Base-by-base conservation (phyloP, 139 green algal species). In the Coccomyxa sp. region DNA sequence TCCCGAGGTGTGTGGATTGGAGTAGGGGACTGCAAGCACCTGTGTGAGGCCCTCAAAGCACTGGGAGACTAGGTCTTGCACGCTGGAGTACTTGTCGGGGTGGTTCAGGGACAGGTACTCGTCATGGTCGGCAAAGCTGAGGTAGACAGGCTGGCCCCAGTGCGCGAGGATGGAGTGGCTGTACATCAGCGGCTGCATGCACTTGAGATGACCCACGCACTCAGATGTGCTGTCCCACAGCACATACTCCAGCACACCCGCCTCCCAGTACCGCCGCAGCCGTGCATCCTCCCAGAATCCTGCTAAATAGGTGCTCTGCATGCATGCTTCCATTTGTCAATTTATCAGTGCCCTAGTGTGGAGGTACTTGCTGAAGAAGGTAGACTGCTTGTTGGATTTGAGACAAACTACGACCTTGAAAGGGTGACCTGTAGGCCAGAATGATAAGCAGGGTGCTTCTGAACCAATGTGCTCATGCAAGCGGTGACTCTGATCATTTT, bases 141-240 rank as follows among this genome's bases (percentile, higher is more conserved):
- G 71, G 27, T 77, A 77, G 23, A 77, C 71, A 32, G 14, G 28
- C 27, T 31, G 27, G n/a, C 71, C 71, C 71, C 71, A 77, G 23
- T 18, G 31, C 12, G 71, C 71, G 23, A 77, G 71, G 27, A 77
- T 38, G 27, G 71, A 25, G 9, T 77, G 71, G 27, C 71, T 77
- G 71, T 77, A 77, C 71, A 77, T 77, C 71, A 77, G 27, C 71
- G 71, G 71, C 71, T 77, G 71, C 27, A 77, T 51, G 71, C 71
- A 77, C 71, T 77, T 77, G 14, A 77, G 27, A n/a, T 77, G 71
- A n/a, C n/a, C 71, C 71, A 38, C n/a, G 9, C 71, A 77, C 71
- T 77, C 71, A n/a, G 71, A 1, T 1, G 71, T 77, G 71, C 71
- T 77, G 71, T 77, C 71, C 71, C 71, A 77, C 23, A 77, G 71